Evolutionary conservation across 148 eudicot genomes (phyloP).

Genomic region (Spergularia bocconei): DNA sequence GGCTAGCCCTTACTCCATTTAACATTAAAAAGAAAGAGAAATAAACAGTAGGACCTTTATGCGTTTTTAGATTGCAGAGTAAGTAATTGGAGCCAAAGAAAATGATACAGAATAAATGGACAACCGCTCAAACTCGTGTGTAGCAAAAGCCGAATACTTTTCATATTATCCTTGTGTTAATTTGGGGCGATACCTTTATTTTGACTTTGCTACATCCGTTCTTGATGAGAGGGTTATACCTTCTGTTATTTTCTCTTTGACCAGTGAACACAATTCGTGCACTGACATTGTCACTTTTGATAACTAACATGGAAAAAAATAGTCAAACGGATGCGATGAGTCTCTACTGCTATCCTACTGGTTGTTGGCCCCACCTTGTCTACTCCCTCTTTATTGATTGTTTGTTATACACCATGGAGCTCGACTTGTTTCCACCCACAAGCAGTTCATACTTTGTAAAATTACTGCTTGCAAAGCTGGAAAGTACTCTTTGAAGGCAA

Average conservation of each 20-base stretch:
- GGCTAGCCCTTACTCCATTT: neutral
- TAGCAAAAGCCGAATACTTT: too few relatives aligned
- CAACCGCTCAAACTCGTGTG: too few relatives aligned
- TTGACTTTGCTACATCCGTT: neutral
- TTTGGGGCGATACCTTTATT: constrained; percentile 6
- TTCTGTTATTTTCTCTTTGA: neutral
- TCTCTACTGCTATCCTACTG: neutral
- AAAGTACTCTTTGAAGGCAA: neutral
- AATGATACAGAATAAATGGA: too few relatives aligned
- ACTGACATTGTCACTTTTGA: too few relatives aligned
- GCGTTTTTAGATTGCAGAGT: neutral
- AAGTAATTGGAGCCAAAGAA: too few relatives aligned
- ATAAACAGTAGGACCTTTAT: neutral
- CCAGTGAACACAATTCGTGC: too few relatives aligned
- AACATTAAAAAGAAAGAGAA: too few relatives aligned
- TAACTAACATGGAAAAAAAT: too few relatives aligned
- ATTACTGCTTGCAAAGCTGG: too few relatives aligned
- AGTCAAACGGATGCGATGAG: too few relatives aligned
- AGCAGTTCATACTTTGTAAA: neutral
- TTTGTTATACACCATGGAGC: neutral
- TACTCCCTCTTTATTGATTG: neutral
- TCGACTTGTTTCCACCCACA: neutral
- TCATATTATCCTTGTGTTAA: neutral
- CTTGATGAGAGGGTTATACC: neutral
- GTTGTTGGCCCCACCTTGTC: neutral